Percentiles rank a stretch among this genome's conserved stretches.
Conservation (phyloP, 1,139 yeast genomes). For the Magnusiomyces ingens region DNA sequence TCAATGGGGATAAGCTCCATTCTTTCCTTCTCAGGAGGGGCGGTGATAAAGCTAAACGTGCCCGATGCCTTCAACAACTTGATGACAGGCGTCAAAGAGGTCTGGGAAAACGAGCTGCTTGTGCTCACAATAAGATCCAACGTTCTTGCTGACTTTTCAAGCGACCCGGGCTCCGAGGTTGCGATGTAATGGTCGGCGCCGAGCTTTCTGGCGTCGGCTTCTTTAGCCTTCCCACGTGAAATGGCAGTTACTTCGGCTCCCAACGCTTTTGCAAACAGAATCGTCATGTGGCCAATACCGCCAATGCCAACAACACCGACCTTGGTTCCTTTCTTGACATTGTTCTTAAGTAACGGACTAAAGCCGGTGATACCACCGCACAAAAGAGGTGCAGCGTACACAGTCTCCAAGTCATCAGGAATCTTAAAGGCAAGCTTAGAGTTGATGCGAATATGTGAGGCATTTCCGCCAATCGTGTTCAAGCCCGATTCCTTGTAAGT, state of each 20-base stretch:
- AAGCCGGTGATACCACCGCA: constrained; percentile 64
- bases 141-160: neutral
- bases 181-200: constrained; percentile 36
- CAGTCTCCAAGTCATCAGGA: constrained; percentile 45
- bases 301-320: constrained; percentile 52
- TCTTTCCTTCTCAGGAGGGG: neutral
- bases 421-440: constrained; percentile 49
- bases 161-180: neutral
- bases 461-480: constrained; percentile 51
- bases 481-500: constrained; percentile 22
- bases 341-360: constrained; percentile 49
- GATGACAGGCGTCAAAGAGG: neutral
- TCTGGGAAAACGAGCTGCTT: neutral
- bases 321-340: constrained; percentile 41
- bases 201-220: constrained; percentile 39
- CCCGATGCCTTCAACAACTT: neutral
- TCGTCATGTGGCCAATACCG: constrained; percentile 52
- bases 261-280: constrained; percentile 47
- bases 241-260: constrained; percentile 48
- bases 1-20: neutral
- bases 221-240: constrained; percentile 40
- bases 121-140: neutral
- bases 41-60: neutral
- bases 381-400: constrained; percentile 53
- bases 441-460: constrained; percentile 49